phyloP scores from a whole-genome alignment of 2,329 filamentous ascomycete genomes.

The Fusarium incarnatum region DNA sequence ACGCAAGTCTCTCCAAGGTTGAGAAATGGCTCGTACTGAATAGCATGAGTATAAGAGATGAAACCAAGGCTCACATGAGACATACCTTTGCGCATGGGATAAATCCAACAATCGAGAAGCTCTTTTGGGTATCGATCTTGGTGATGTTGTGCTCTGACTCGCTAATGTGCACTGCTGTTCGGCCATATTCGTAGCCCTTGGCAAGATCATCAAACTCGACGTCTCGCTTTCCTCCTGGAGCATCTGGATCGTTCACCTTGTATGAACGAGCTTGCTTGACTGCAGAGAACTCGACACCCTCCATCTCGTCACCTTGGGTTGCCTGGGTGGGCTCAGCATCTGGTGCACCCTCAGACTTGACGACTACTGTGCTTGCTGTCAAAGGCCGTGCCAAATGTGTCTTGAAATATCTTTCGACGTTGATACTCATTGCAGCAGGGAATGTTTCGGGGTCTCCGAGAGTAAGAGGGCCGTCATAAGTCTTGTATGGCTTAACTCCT shows the following conservation, averaged over 20 bases:
- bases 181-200: conserved; percentile 94
- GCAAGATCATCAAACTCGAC: conserved; percentile 85
- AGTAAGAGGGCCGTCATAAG: conserved; percentile 82
- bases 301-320: conserved; percentile 60
- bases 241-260: conserved; percentile 78
- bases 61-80: not conserved
- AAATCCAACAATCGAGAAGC: conserved; percentile 88
- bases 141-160: conserved; percentile 89
- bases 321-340: conserved; percentile 64
- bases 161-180: conserved; percentile 89
- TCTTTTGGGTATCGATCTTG: conserved; percentile 81
- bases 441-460: conserved; percentile 82
- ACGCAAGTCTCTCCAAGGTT: conserved; percentile 85
- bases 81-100: conserved; percentile 76
- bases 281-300: conserved; percentile 69
- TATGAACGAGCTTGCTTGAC: conserved; percentile 86
- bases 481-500: conserved; percentile 76
- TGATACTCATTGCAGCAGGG: conserved; percentile 80
- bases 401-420: conserved; percentile 90
- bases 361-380: conserved; percentile 81
- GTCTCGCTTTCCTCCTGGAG: conserved; percentile 82
- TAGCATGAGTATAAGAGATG: conserved; percentile 16
- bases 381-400: conserved; percentile 81
- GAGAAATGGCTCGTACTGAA: conserved; percentile 83
- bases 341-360: conserved; percentile 61